Percentiles rank a stretch among this genome's conserved stretches.
Conservation (phyloP, 2,329 filamentous ascomycete species). For the Aspergillus amoenus region DNA sequence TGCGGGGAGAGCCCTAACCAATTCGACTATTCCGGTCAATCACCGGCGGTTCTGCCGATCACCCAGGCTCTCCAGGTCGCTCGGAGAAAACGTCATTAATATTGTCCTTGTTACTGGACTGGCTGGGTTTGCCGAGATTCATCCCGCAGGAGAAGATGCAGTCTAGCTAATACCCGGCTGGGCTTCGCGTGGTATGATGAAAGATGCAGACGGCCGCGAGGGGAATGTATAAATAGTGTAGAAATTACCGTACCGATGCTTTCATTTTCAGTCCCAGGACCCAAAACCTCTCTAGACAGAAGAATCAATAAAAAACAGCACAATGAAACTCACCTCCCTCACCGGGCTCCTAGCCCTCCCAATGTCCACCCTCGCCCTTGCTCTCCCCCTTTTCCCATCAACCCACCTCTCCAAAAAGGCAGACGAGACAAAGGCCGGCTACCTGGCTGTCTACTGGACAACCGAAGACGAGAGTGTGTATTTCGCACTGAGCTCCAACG, state of each 20-base stretch:
- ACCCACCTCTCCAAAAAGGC: neutral
- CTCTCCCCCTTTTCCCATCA: neutral
- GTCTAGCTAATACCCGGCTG: neutral
- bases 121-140: too few species aligned
- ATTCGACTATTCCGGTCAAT: slow-evolving; percentile 2
- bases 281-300: too few species aligned
- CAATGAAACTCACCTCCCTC: neutral
- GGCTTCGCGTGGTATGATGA: neutral
- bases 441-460: slow-evolving; percentile 17
- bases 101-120: neutral
- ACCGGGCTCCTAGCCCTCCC: neutral
- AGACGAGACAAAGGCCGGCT: slow-evolving; percentile 11
- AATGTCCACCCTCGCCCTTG: neutral
- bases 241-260: too few species aligned
- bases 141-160: neutral
- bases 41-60: slow-evolving; percentile 9
- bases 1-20: slow-evolving; percentile 4
- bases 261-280: too few species aligned
- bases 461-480: slow-evolving; percentile 17
- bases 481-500: slow-evolving; percentile 14
- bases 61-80: neutral
- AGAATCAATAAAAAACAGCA: neutral
- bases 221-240: neutral
- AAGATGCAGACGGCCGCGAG: too few species aligned
- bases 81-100: slow-evolving; percentile 1